These are phyloP conservation scores for Atractiella rhizophila DNA, from an alignment of 768 basidiomycete species.

Conservation along the genomic window DNA sequence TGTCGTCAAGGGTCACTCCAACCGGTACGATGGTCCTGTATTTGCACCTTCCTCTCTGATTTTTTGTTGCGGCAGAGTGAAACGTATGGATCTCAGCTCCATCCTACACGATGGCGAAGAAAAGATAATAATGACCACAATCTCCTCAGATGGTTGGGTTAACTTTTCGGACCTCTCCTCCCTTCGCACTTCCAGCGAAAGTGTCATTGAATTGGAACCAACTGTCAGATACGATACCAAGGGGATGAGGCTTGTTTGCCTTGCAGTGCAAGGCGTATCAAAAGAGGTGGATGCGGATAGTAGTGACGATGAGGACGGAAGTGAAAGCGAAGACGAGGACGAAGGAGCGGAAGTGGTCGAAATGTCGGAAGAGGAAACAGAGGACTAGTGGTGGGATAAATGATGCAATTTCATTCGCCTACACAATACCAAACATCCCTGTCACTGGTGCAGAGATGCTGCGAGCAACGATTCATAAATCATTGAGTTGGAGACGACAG, in stretches of 20 bases:
- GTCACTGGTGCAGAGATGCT: neutral
- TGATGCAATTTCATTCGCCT: neutral
- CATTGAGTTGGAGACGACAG: neutral
- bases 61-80: conserved; percentile 33
- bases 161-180: conserved; percentile 44
- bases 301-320: conserved; percentile 17
- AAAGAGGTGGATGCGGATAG: conserved; percentile 11
- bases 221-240: conserved; percentile 54
- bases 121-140: conserved; percentile 40
- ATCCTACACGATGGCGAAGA: conserved; percentile 25
- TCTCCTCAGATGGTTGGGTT: conserved; percentile 72
- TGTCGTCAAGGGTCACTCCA: conserved; percentile 50
- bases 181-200: conserved; percentile 23
- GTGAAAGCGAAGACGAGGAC: conserved; percentile 3
- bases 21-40: conserved; percentile 36
- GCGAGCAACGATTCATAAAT: neutral
- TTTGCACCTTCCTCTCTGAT: neutral
- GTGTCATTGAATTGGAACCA: conserved; percentile 26
- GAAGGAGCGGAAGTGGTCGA: neutral
- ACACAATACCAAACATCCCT: too few relatives aligned
- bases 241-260: conserved; percentile 58
- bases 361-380: neutral
- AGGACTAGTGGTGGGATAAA: neutral
- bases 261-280: conserved; percentile 25
- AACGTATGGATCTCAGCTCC: conserved; percentile 43